Percentiles rank a stretch among this genome's conserved stretches.
Evolutionary conservation across 495 filamentous ascomycete genomes (phyloP).

Genomic region (Aspergillus incahuasiensis): DNA sequence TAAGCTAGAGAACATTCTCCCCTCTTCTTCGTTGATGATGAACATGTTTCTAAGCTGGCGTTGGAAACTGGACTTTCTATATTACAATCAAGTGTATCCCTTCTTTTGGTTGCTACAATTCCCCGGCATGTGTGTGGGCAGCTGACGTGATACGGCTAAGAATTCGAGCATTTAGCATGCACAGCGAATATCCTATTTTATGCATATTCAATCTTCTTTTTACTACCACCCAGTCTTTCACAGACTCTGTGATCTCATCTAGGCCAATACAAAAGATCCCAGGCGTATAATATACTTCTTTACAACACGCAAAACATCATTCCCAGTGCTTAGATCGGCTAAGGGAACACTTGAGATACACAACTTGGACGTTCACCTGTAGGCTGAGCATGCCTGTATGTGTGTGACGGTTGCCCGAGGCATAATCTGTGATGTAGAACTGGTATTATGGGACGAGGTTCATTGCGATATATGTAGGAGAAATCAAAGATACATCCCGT

Average conservation of each 20-base stretch:
- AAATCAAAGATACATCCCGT: slow-evolving; percentile 62
- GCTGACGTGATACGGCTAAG: slow-evolving; percentile 26
- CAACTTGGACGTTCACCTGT: neutral
- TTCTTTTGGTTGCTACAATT: slow-evolving; percentile 1
- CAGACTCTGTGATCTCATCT: slow-evolving; percentile 7
- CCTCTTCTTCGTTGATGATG: slow-evolving; percentile 22
- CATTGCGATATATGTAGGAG: too few relatives aligned
- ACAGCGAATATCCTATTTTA: slow-evolving; percentile 34
- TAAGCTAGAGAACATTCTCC: slow-evolving; percentile 26
- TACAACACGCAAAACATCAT: neutral
- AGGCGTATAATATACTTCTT: neutral
- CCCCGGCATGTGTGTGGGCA: slow-evolving; percentile 14
- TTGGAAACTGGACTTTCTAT: slow-evolving; percentile 22
- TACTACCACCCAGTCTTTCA: slow-evolving; percentile 11
- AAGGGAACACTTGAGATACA: neutral
- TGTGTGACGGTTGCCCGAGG: neutral
- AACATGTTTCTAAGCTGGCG: slow-evolving; percentile 38
- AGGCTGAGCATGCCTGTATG: neutral
- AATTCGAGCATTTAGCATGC: slow-evolving; percentile 44
- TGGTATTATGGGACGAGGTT: neutral
- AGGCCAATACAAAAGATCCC: slow-evolving; percentile 12
- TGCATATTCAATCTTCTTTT: slow-evolving; percentile 24
- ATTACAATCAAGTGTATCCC: slow-evolving; percentile 11
- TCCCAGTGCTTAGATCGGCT: neutral
- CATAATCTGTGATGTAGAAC: too few relatives aligned